Evolutionary conservation across 352 stramenopile species (phyloP), one percentile per base, ranked within the genome.

Genomic region (Globisporangium ultimum): DNA sequence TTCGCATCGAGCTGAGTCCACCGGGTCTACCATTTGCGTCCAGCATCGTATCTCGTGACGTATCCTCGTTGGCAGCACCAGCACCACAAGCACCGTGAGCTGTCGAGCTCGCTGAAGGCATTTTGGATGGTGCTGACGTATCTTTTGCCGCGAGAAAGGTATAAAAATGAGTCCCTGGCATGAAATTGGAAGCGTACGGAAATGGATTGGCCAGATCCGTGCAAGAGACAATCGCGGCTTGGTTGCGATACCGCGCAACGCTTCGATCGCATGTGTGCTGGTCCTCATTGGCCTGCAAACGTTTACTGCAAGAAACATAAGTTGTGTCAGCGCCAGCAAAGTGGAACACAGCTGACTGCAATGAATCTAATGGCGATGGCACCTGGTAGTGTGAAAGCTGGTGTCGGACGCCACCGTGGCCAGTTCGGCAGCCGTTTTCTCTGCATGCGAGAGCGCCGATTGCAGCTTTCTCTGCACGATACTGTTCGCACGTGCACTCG

Each of bases 141-240:
- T 83, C 78, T 71, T 84, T 87, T 9, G 62, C 57, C 0, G 80
- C 83, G n/a, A 92, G 66, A 45, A 92, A 87, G 0, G 83, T 86
- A 55, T 87, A 92, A 48, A 92, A 92, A 52, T 92, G 80, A 18
- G 86, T 71, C 15, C 82, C 83, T n/a, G 80, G 83, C 69, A 92
- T 84, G 51, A 92, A 87, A 58, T 76, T 87, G 20, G 57, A 56
- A 17, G 80, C 58, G 60, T 92, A 92, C 13, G 61, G 61, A 40
- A 92, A 89, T 5, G 60, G 52, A 5, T 67, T 80, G 14, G 66
- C 48, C 5, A 65, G 53, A 15, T 92, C 82, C 2, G 62, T 62
- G 51, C 87, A 90, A n/a, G 82, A 92, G 17, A 89, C 71, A 13
- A 83, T 71, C 2, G 74, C 69, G 0, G 74, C 82, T 17, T 86